Conservation (phyloP, 2,329 filamentous ascomycete genomes). For the Laburnicola sp. region DNA sequence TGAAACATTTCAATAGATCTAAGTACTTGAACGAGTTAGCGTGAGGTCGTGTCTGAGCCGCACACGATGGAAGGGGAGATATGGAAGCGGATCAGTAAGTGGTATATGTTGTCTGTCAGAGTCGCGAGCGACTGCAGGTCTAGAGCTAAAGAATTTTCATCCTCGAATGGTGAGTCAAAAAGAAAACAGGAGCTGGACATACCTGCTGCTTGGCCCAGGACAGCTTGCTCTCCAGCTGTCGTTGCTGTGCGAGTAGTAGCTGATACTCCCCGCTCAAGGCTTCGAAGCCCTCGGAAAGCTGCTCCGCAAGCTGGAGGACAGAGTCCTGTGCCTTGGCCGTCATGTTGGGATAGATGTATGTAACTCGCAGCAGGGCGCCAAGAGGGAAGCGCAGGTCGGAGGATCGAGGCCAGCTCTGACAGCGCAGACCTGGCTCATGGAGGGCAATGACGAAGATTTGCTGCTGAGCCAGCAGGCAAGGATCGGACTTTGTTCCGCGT, state of each 20-base stretch:
- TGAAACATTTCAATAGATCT: constrained; percentile 45
- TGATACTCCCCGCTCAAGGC: constrained; percentile 53
- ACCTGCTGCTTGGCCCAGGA: constrained; percentile 55
- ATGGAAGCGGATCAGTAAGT: constrained; percentile 42
- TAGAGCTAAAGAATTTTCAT: constrained; percentile 56
- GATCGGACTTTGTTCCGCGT: background rate
- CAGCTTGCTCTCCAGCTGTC: constrained; percentile 52
- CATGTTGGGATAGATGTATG: constrained; percentile 24
- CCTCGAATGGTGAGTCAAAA: constrained; percentile 32
- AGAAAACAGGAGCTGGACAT: constrained; percentile 22
- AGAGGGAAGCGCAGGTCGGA: constrained; percentile 5
- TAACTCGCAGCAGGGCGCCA: constrained; percentile 7
- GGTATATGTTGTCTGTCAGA: constrained; percentile 51
- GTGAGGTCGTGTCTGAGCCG: background rate
- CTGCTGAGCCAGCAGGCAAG: background rate
- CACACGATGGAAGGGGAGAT: background rate
- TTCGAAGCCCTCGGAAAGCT: constrained; percentile 53
- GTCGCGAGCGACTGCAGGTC: constrained; percentile 54
- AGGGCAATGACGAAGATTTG: constrained; percentile 2
- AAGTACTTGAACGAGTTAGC: constrained; percentile 35
- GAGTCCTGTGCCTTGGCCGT: constrained; percentile 27
- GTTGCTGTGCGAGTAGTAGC: constrained; percentile 49
- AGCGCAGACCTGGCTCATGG: background rate
- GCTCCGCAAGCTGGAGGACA: constrained; percentile 43
- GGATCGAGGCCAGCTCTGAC: constrained; percentile 6